These are phyloP conservation scores for Cadophora luteo-olivacea DNA, from an alignment of 2,329 filamentous ascomycete genomes.

Conservation along the genomic window DNA sequence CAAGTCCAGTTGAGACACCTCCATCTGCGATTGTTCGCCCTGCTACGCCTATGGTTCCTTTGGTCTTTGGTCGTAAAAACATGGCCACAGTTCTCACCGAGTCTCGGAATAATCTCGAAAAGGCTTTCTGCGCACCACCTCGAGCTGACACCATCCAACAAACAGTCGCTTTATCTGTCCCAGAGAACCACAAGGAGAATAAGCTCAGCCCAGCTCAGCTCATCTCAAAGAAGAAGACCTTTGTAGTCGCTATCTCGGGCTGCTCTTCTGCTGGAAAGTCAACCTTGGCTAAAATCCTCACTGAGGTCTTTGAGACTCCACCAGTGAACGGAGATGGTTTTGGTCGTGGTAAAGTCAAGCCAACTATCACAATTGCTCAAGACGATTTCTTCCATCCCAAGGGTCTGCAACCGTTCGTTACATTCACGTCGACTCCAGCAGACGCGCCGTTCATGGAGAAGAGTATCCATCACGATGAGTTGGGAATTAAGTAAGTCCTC, in stretches of 20 bases:
- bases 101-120: background rate
- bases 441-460: slow-evolving; percentile 25
- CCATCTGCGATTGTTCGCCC: background rate
- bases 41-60: slow-evolving; percentile 6
- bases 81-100: background rate
- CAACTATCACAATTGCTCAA: slow-evolving; percentile 31
- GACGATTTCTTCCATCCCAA: slow-evolving; percentile 37
- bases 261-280: slow-evolving; percentile 39
- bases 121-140: background rate
- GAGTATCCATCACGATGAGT: background rate
- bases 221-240: slow-evolving; percentile 14
- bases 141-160: background rate
- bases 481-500: slow-evolving; percentile 17
- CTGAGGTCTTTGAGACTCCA: slow-evolving; percentile 24
- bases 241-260: slow-evolving; percentile 37
- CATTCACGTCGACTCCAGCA: slow-evolving; percentile 9
- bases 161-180: background rate
- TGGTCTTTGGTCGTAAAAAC: background rate
- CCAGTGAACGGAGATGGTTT: background rate
- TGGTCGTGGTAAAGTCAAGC: background rate
- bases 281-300: slow-evolving; percentile 33
- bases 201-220: background rate
- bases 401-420: slow-evolving; percentile 14
- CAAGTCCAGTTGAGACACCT: background rate
- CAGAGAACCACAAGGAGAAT: background rate